Evolutionary conservation across 1,284 basidiomycete genomes (phyloP), one percentile per base, ranked within the genome.

Genomic region (Puccinia sorghi): DNA sequence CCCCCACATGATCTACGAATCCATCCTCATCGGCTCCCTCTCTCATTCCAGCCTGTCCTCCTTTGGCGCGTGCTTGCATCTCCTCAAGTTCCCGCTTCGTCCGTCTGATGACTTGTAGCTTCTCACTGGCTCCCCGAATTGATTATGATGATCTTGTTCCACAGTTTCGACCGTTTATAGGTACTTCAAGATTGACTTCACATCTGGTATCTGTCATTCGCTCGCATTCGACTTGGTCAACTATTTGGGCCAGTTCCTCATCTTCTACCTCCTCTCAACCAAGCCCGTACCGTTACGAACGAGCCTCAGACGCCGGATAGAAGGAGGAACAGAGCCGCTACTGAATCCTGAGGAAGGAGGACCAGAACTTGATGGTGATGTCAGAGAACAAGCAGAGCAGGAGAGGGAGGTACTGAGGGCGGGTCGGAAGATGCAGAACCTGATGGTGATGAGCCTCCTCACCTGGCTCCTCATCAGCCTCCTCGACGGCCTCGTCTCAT

Each of bases 111-210:
- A n/a, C 41, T 66, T 63, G 4, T 41, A 27, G 3, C 32, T 32
- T 32, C 32, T 32, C 4, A 32, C 17, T 8, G 15, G 15, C 46
- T 48, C 39, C 37, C 20, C 32, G 25, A 46, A 5, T 13, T 15
- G 13, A 39, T 12, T 63, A 63, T 27, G 39, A 41, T 63, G 9
- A 41, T 37, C 3, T 13, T 63, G 13, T 63, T n/a, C 25, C 41
- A 48, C 46, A 67, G 64, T 67, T 5, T 48, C 64, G 17, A 67
- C 64, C 13, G 46, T 50, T 25, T 67, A 67, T 48, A 67, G 46
- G 8, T 67, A 67, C 27, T 67, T 67, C 15, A 67, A 13, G 11
- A 17, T 67, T 13, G 22, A 8, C 3, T 67, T 67, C 27, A 27
- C 9, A 5, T 3, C 32, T 1, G 64, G 41, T 25, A 48, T 67